Percentiles rank a stretch among this genome's conserved stretches.
Evolutionary conservation across 257 asterid genomes (phyloP).

Genomic region (Ballota nigra): DNA sequence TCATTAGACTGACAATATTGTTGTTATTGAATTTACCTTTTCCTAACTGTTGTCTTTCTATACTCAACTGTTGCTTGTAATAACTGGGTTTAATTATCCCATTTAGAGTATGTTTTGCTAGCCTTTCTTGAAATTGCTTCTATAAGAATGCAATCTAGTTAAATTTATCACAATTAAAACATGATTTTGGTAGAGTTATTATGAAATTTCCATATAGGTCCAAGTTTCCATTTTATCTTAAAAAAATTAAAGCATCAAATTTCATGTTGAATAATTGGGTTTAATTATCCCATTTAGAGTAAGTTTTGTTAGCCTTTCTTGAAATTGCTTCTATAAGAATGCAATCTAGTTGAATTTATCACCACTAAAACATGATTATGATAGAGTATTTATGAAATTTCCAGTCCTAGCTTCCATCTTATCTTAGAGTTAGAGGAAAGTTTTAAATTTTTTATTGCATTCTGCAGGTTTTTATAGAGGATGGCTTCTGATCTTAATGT

Average conservation of each 20-base stretch:
- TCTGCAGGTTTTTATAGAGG: neutral
- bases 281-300: neutral
- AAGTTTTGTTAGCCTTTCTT: neutral
- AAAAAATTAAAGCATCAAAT: no score
- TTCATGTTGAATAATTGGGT: no score
- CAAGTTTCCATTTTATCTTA: no score
- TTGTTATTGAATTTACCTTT: neutral
- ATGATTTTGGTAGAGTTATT: no score
- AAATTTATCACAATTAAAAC: no score
- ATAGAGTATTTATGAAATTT: neutral
- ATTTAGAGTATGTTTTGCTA: no score
- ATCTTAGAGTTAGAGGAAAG: neutral
- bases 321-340: neutral
- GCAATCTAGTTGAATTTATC: neutral
- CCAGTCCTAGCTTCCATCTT: neutral
- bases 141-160: no score
- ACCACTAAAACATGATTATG: no score
- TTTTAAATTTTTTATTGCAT: neutral
- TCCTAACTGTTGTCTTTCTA: neutral
- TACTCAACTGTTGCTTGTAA: neutral
- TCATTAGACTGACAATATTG: neutral
- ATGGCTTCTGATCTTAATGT: constrained; percentile 84
- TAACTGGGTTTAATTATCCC: no score
- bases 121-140: no score
- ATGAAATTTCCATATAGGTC: no score